These are phyloP conservation scores for Chimonanthus praecox DNA, from an alignment of 164 flowering plant genomes.

Conservation along the genomic window DNA sequence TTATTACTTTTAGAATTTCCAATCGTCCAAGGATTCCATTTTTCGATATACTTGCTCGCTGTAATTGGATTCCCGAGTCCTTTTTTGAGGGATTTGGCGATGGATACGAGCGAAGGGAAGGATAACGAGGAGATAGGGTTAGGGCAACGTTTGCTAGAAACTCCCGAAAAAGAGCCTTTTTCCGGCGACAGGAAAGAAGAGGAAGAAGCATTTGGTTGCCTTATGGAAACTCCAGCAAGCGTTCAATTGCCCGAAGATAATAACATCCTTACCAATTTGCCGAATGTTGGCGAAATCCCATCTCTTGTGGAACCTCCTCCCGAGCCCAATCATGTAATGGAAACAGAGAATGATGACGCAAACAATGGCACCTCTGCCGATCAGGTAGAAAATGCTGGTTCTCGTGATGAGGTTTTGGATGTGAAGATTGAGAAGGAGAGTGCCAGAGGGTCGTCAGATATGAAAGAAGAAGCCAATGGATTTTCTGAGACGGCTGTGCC, in stretches of 20 bases:
- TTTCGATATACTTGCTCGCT: background rate
- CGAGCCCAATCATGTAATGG: background rate
- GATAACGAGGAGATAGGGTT: slow-evolving; percentile 3
- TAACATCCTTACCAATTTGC: background rate
- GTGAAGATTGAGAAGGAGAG: slow-evolving; percentile 2
- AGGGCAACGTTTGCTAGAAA: background rate
- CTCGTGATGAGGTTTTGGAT: background rate
- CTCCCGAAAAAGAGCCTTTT: background rate
- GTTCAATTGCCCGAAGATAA: background rate
- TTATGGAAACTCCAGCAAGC: background rate
- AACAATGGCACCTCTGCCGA: background rate
- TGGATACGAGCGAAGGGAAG: background rate
- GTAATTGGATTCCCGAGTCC: background rate
- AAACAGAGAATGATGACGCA: background rate
- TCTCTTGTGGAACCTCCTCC: background rate
- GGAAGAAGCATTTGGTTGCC: background rate
- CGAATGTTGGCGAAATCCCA: background rate
- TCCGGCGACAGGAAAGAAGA: background rate
- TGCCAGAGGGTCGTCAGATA: background rate
- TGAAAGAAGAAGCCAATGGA: slow-evolving; percentile 10
- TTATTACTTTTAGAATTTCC: background rate
- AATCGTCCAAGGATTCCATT: background rate
- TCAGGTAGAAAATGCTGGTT: background rate
- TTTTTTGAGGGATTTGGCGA: background rate
- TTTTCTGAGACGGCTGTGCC: slow-evolving; percentile 11